Evolutionary conservation across 371 early-diverging fungal species (phyloP).

Genomic region (Lichtheimia ramosa): DNA sequence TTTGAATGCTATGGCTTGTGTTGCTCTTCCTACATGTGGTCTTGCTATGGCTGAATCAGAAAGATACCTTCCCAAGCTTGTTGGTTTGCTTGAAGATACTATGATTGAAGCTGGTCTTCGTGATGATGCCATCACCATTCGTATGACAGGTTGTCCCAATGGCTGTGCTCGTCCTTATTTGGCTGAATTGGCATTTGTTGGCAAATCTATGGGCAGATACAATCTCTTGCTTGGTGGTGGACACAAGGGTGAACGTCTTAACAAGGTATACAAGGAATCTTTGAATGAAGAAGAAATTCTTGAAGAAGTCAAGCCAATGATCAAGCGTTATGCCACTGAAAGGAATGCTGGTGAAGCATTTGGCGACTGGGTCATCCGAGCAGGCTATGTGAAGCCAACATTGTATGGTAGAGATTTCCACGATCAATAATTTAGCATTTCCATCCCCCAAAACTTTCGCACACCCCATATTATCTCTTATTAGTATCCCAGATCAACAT

Average conservation of each 20-base stretch:
- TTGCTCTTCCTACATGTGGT: constrained; percentile 91
- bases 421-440: constrained; percentile 38
- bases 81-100: constrained; percentile 72
- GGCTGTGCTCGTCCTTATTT: constrained; percentile 93
- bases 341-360: constrained; percentile 78
- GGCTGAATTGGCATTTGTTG: constrained; percentile 93
- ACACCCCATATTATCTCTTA: no score
- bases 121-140: constrained; percentile 86
- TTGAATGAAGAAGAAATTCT: constrained; percentile 87
- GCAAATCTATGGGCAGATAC: constrained; percentile 91
- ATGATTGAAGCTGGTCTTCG: constrained; percentile 81
- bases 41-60: constrained; percentile 96
- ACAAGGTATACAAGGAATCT: constrained; percentile 87
- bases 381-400: constrained; percentile 82
- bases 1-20: constrained; percentile 93
- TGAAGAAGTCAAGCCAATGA: constrained; percentile 69
- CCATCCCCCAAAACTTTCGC: no score
- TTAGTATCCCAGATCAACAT: no score
- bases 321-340: constrained; percentile 78
- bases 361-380: constrained; percentile 93
- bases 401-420: constrained; percentile 79
- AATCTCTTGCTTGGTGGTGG: constrained; percentile 95
- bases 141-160: constrained; percentile 97
- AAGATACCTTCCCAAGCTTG: constrained; percentile 87
- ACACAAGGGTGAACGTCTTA: constrained; percentile 81